Conservation (phyloP, 441 rosid species). For the Erodium moschatum region DNA sequence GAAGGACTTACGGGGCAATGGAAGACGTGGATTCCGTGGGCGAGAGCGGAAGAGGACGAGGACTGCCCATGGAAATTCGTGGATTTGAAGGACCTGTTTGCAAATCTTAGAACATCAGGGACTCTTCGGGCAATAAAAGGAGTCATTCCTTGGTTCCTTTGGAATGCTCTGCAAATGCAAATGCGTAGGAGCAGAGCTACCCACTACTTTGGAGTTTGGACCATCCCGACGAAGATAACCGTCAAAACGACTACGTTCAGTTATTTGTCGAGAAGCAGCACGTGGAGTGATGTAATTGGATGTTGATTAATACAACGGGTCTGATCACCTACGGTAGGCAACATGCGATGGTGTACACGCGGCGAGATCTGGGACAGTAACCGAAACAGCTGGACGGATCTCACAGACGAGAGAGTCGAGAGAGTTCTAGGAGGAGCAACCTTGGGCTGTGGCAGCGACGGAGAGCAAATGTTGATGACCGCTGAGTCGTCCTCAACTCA, state of each 20-base stretch:
- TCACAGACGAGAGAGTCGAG: slow-evolving; percentile 1
- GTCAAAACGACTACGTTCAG: not conserved
- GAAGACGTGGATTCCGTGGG: slow-evolving; percentile 81
- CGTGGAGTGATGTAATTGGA: not conserved
- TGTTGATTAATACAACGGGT: not conserved
- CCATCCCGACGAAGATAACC: not conserved
- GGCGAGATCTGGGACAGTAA: slow-evolving; percentile 1
- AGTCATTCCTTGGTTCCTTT: not conserved
- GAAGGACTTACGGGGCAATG: slow-evolving; percentile 60
- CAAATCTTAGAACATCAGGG: slow-evolving; percentile 36
- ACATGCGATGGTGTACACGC: not conserved
- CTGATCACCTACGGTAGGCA: no score
- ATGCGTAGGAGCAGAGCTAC: not conserved
- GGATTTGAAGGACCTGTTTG: slow-evolving; percentile 43
- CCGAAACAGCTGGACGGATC: slow-evolving; percentile 14
- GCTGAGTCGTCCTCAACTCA: not conserved
- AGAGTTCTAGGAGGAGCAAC: not conserved
- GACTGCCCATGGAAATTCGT: slow-evolving; percentile 33
- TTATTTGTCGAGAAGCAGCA: not conserved
- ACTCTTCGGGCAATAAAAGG: not conserved
- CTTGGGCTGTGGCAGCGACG: no score
- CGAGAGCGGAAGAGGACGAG: slow-evolving; percentile 34
- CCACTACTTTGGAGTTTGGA: not conserved
- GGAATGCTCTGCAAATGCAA: no score
- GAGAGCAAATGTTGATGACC: not conserved